A percentile compares a stretch with the other conserved stretches of the same genome.
These are phyloP conservation scores for Colletotrichum falcatum DNA, from an alignment of 2,329 filamentous ascomycete species.

Conservation along the genomic window DNA sequence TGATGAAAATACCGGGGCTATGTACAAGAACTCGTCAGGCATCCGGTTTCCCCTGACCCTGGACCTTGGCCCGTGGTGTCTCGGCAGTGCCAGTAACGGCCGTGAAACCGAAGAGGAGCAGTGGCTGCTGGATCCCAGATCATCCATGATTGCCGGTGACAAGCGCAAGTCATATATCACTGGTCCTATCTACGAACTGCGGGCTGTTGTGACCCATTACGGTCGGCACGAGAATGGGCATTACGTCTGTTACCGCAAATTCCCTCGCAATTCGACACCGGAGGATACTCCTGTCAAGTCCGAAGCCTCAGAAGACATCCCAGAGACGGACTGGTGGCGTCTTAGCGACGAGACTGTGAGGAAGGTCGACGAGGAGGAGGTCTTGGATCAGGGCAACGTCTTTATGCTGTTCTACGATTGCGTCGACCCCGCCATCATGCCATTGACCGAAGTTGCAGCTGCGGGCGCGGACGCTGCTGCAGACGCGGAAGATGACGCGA, in stretches of 20 bases:
- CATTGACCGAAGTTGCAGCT: constrained; percentile 47
- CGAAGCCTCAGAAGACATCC: constrained; percentile 18
- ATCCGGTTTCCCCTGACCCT: constrained; percentile 81
- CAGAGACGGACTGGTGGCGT: constrained; percentile 81
- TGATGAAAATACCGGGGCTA: constrained; percentile 81
- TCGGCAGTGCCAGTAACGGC: constrained; percentile 67
- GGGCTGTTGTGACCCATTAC: constrained; percentile 88
- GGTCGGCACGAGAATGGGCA: constrained; percentile 95
- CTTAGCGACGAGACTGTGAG: constrained; percentile 90
- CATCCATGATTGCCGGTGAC: constrained; percentile 78
- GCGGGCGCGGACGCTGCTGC: not conserved
- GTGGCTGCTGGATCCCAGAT: constrained; percentile 76
- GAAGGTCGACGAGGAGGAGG: constrained; percentile 77
- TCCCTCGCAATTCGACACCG: constrained; percentile 55
- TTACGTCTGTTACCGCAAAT: constrained; percentile 90
- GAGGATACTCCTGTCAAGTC: constrained; percentile 41
- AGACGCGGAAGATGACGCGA: constrained; percentile 33
- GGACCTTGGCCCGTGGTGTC: constrained; percentile 86
- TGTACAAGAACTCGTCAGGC: constrained; percentile 85
- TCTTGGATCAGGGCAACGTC: constrained; percentile 82
- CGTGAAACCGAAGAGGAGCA: constrained; percentile 62
- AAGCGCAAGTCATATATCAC: constrained; percentile 61
- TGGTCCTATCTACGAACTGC: constrained; percentile 78
- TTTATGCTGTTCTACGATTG: constrained; percentile 99
- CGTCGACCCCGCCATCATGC: constrained; percentile 65